Conservation (phyloP, 108 stramenopile species). For the Skeletonema costatum region DNA sequence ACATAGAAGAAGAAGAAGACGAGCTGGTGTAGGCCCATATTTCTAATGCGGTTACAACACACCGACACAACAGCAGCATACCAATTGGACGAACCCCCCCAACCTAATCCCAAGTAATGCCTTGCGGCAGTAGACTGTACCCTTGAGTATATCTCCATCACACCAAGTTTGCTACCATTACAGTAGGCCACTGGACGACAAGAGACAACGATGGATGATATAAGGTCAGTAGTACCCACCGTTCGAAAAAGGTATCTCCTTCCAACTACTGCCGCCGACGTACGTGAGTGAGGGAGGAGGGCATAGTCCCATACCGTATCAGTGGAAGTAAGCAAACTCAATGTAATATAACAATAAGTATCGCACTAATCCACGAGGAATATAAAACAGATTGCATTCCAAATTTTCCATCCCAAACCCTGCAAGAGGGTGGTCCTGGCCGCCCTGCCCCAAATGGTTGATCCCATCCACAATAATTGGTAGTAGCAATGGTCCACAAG, state of each 20-base stretch:
- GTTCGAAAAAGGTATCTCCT: conserved; percentile 17
- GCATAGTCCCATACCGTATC: conserved; percentile 10
- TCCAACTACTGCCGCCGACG: background rate
- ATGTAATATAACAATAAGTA: conserved; percentile 23
- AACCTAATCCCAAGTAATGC: conserved; percentile 29
- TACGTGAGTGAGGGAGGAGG: background rate
- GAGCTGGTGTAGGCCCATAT: background rate
- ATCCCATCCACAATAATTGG: conserved; percentile 28
- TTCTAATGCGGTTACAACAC: conserved; percentile 15
- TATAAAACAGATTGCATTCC: conserved; percentile 50
- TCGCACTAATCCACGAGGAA: conserved; percentile 22
- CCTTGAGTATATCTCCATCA: conserved; percentile 12
- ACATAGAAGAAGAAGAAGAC: background rate
- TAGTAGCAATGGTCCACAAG: conserved; percentile 26
- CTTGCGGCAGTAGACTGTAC: conserved; percentile 20
- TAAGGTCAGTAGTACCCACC: conserved; percentile 23
- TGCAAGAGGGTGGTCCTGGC: conserved; percentile 9
- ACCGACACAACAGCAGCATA: conserved; percentile 11
- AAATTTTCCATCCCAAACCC: conserved; percentile 24
- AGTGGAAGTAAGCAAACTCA: conserved; percentile 19
- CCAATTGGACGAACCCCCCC: conserved; percentile 26
- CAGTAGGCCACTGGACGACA: conserved; percentile 12
- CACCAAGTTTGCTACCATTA: conserved; percentile 17
- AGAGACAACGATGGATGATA: conserved; percentile 10
- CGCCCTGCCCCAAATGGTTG: background rate